Conservation (phyloP, 1,139 yeast genomes). For the Sugiyamaella neomexicana region DNA sequence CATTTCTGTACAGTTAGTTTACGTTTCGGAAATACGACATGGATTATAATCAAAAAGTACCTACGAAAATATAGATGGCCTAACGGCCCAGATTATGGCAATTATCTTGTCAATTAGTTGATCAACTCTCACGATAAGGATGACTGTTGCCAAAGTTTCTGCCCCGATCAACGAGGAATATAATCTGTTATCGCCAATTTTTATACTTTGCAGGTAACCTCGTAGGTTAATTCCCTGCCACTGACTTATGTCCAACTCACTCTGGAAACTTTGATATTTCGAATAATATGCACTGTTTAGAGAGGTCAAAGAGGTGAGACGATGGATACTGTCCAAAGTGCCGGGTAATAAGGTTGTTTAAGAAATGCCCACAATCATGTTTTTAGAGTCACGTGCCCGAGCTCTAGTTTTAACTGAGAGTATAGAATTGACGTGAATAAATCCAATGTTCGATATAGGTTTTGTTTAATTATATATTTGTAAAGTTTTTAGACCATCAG, state of each 20-base stretch:
- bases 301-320: background rate
- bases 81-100: slow-evolving; percentile 7
- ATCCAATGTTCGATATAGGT: too few species aligned
- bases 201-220: background rate
- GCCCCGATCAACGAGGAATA: background rate
- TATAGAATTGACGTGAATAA: too few species aligned
- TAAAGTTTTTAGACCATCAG: too few species aligned
- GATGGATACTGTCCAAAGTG: background rate
- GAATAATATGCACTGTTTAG: background rate
- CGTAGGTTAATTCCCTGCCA: background rate
- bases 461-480: too few species aligned
- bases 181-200: background rate
- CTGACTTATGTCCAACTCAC: background rate
- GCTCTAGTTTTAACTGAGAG: too few species aligned
- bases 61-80: slow-evolving; percentile 9
- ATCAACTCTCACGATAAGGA: background rate
- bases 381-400: background rate
- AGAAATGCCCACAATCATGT: too few species aligned
- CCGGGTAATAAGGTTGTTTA: background rate
- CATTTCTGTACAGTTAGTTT: slow-evolving; percentile 10
- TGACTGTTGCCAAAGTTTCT: background rate
- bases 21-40: background rate
- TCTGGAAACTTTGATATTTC: background rate
- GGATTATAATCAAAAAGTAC: background rate
- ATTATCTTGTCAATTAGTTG: background rate